Evolutionary conservation across 495 filamentous ascomycete genomes (phyloP).

Genomic region (Cenococcum geophilum): DNA sequence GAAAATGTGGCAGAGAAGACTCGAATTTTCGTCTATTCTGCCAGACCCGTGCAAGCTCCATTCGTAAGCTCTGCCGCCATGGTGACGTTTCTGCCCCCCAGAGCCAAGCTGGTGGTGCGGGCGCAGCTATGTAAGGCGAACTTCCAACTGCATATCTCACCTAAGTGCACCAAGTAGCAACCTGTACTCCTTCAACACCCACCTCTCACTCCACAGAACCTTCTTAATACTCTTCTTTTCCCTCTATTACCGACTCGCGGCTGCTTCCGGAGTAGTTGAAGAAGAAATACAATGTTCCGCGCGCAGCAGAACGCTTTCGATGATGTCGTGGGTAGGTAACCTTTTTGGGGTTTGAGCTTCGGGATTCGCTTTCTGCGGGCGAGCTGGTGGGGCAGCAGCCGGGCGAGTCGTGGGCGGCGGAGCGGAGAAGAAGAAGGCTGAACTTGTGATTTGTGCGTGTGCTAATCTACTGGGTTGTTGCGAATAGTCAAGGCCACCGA

Average conservation of each 20-base stretch:
- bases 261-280: not conserved
- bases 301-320: conserved; percentile 74
- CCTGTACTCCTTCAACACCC: not conserved
- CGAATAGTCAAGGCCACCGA: conserved; percentile 88
- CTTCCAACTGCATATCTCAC: not conserved
- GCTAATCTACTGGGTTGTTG: no score
- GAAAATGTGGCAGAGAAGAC: no score
- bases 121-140: not conserved
- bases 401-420: not conserved
- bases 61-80: not conserved
- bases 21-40: no score
- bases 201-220: not conserved
- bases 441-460: conserved; percentile 1
- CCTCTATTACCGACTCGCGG: not conserved
- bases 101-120: not conserved
- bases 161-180: not conserved
- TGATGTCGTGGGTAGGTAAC: conserved; percentile 68
- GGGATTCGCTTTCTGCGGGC: not conserved
- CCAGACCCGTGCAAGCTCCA: not conserved
- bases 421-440: not conserved
- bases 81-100: conserved; percentile 1
- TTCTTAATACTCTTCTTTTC: not conserved
- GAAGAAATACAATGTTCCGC: conserved; percentile 58
- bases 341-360: conserved; percentile 1
- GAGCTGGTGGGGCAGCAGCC: not conserved